These are phyloP conservation scores for Botrytis tulipae DNA, from an alignment of 2,329 filamentous ascomycete species.

Conservation along the genomic window DNA sequence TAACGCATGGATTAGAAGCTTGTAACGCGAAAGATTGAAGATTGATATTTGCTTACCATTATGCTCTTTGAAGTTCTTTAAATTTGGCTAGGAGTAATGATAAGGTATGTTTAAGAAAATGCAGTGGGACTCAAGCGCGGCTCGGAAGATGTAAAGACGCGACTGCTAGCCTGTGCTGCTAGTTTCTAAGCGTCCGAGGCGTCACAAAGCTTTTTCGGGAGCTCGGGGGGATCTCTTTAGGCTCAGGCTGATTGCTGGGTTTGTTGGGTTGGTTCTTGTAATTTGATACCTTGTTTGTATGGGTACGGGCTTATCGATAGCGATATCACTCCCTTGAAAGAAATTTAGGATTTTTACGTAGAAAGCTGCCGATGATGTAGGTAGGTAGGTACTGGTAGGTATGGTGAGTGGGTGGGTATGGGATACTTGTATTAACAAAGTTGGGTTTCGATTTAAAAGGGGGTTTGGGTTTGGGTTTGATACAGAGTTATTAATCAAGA, in stretches of 20 bases:
- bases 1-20: constrained; percentile 38
- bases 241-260: not conserved
- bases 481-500: not conserved
- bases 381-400: not conserved
- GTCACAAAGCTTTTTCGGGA: not conserved
- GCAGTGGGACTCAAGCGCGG: constrained; percentile 10
- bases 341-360: not conserved
- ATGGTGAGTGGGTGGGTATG: not conserved
- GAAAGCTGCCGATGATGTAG: not conserved
- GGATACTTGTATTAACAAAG: not conserved
- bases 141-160: constrained; percentile 7
- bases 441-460: not conserved
- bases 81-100: constrained; percentile 2
- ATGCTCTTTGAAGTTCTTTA: constrained; percentile 2
- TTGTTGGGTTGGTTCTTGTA: not conserved
- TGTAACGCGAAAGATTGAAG: not conserved
- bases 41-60: not conserved
- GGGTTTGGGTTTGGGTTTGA: not conserved
- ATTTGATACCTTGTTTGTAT: not conserved
- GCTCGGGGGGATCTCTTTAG: not conserved
- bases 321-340: not conserved
- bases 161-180: constrained; percentile 9
- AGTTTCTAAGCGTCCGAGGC: not conserved
- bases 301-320: constrained; percentile 1
- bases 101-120: constrained; percentile 17